Percentiles rank a stretch among this genome's conserved stretches.
Conservation (phyloP, 202 grass and related monocot genomes). For the Dendrocalamus latiflorus region DNA sequence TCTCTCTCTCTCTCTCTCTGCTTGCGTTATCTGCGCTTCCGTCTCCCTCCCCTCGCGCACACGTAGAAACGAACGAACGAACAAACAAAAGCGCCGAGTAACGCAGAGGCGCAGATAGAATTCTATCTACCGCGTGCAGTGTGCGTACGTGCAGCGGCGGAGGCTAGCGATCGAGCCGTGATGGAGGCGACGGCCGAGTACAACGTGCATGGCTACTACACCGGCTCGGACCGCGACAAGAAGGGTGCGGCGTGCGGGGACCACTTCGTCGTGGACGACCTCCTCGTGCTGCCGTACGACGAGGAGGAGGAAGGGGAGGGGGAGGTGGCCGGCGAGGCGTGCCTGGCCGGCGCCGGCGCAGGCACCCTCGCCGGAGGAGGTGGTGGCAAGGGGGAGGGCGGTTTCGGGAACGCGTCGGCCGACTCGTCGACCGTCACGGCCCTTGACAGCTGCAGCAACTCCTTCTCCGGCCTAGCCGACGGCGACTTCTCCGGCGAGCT, state of each 20-base stretch:
- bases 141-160: not conserved
- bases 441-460: constrained; percentile 71
- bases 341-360: not conserved
- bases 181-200: constrained; percentile 57
- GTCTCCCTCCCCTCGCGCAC: constrained; percentile 17
- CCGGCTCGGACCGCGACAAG: constrained; percentile 39
- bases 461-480: constrained; percentile 57
- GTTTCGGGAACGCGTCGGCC: constrained; percentile 37
- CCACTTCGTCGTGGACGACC: constrained; percentile 73
- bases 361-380: not conserved
- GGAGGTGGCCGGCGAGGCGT: not conserved
- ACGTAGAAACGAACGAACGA: not conserved
- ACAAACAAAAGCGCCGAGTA: constrained; percentile 39
- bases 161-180: not conserved
- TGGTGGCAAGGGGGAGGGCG: constrained; percentile 11
- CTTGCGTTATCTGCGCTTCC: constrained; percentile 23
- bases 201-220: constrained; percentile 31
- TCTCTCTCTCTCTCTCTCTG: constrained; percentile 12
- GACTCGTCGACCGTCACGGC: constrained; percentile 82
- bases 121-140: not conserved
- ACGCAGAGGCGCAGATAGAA: not conserved
- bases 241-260: constrained; percentile 37
- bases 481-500: constrained; percentile 62
- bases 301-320: constrained; percentile 45
- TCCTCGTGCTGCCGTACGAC: constrained; percentile 72